Percentiles rank a stretch among this genome's conserved stretches.
phyloP scores from a whole-genome alignment of 257 asterid species.

The Plantago major region DNA sequence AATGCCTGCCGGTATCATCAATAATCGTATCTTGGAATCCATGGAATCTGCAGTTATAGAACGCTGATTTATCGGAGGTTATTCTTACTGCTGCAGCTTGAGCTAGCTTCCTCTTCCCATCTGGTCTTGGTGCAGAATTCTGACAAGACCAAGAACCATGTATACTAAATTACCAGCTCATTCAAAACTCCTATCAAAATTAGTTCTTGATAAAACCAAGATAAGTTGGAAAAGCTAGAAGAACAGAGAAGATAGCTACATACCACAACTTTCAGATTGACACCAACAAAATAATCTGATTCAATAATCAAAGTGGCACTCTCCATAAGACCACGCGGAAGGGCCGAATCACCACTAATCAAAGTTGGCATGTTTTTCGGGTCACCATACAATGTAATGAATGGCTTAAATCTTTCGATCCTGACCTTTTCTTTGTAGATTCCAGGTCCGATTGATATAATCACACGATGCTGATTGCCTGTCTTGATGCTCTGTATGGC shows the following conservation, averaged over 20 bases:
- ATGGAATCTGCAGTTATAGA: slow-evolving; percentile 53
- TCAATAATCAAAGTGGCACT: slow-evolving; percentile 53
- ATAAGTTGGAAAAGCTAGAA: neutral
- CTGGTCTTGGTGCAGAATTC: slow-evolving; percentile 76
- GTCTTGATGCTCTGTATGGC: slow-evolving; percentile 55
- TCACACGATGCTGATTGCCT: slow-evolving; percentile 38
- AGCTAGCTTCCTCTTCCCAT: slow-evolving; percentile 26
- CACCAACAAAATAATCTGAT: slow-evolving; percentile 51
- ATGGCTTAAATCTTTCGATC: slow-evolving; percentile 35
- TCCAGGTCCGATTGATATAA: slow-evolving; percentile 55
- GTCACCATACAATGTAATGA: slow-evolving; percentile 57
- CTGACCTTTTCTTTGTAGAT: slow-evolving; percentile 51
- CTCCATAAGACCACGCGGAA: slow-evolving; percentile 38
- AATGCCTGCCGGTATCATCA: slow-evolving; percentile 61
- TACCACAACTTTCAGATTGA: slow-evolving; percentile 57
- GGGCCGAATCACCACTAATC: slow-evolving; percentile 43
- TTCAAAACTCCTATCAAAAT: neutral
- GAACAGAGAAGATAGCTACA: slow-evolving; percentile 1
- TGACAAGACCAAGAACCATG: neutral
- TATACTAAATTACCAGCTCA: neutral
- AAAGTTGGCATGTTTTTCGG: slow-evolving; percentile 37
- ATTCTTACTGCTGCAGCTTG: slow-evolving; percentile 62
- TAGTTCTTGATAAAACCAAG: neutral
- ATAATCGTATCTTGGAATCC: slow-evolving; percentile 84
- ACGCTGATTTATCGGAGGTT: slow-evolving; percentile 47